Base-by-base conservation (phyloP, 1,284 basidiomycete species). In the Ganoderma sp. region DNA sequence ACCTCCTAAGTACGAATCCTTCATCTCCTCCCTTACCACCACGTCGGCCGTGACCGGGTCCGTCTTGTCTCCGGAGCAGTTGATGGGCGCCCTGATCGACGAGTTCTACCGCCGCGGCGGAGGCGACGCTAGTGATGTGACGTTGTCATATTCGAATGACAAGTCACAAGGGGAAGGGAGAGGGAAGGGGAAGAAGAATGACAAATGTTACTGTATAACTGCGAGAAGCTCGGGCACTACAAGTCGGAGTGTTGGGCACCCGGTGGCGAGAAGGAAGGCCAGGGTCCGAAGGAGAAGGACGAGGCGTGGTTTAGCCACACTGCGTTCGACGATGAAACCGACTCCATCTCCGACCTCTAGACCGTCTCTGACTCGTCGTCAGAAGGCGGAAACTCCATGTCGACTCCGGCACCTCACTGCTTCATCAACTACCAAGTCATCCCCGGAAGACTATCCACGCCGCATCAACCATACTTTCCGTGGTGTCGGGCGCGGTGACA, bases 321-420 rank as follows among this genome's bases (percentile, higher is more conserved):
- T 4, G 34, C 34, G 34, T 9, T 4, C 34, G 34, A 37, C 6
- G 5, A 5, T 9, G 34, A 37, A 5, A 37, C 34, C 34, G 34
- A 37, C 9, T 37, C 34, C 34, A 9, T 37, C 3, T 4, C 34
- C 34, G 34, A 37, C 5, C 34, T 37, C 34, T 4, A 37, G 5
- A 37, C 34, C 9, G 34, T 37, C 34, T 37, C 34, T 1, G 12
- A 60, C 25, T 12, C 32, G 61, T 28, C 25, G 25, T 28, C 25
- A 2, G 25, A 28, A 2, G 25, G 25, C 25, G 25, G 25, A 1
- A 2, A 67, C 42, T 28, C 54, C 15, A 39, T 85, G 15, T 81
- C 79, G 0, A n/a, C n/a, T n/a, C n/a, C 83, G 81, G 0, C 82
- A 82, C 66, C 66, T 73, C 70, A 82, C 25, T 61, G 70, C 8